phyloP scores from a whole-genome alignment of 2,329 filamentous ascomycete species.

The Pseudogymnoascus sp. region DNA sequence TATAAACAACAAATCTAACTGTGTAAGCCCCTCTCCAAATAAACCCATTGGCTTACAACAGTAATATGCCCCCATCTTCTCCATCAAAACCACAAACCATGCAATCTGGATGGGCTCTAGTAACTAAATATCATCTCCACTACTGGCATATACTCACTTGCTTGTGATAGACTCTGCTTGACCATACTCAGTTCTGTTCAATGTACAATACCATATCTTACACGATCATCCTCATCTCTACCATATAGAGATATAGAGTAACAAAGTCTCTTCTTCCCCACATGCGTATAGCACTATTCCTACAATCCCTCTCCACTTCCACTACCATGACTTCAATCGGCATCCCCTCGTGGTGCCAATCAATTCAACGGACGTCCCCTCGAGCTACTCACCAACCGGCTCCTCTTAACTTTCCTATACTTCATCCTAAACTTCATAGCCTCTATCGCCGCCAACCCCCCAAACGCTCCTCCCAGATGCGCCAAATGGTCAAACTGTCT shows the following conservation, averaged over 20 bases:
- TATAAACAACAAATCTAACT: neutral
- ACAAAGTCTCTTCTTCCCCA: neutral
- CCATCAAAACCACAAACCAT: neutral
- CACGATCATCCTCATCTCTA: neutral
- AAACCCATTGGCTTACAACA: neutral
- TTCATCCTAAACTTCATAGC: constrained; percentile 19
- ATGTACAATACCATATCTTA: neutral
- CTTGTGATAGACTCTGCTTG: neutral
- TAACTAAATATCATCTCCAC: neutral
- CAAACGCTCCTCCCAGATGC: constrained; percentile 30
- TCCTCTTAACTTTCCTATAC: constrained; percentile 18
- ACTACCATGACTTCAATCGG: too few species aligned
- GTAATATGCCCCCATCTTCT: neutral
- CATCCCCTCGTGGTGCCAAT: too few species aligned
- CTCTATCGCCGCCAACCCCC: constrained; percentile 23
- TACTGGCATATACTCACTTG: neutral
- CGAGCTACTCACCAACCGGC: too few species aligned
- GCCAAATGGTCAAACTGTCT: constrained; percentile 29
- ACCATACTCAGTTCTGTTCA: neutral
- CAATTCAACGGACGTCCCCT: too few species aligned
- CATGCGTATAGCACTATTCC: neutral
- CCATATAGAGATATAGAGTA: neutral
- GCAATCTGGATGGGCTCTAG: neutral
- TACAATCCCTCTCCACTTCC: neutral
- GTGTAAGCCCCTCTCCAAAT: neutral